Evolutionary conservation across 2,329 filamentous ascomycete genomes (phyloP).

Genomic region (Cryphonectria naterciae): DNA sequence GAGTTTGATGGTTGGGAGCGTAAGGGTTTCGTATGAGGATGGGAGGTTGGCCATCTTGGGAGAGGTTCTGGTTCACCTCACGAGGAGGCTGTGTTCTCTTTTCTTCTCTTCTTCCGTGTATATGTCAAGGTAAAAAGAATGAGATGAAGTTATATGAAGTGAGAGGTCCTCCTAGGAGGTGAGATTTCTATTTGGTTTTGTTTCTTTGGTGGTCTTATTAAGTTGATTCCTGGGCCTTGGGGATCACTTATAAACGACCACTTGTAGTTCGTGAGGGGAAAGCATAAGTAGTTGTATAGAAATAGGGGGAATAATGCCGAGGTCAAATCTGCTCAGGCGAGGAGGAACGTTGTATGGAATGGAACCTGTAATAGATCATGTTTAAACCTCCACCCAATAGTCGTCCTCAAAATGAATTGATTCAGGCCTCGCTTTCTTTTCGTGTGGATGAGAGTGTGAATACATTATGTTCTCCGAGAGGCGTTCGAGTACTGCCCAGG

Average conservation of each 20-base stretch:
- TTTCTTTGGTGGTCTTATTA: not conserved
- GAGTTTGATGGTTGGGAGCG: conserved; percentile 50
- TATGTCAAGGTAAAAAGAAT: not conserved
- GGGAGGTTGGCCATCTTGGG: conserved; percentile 33
- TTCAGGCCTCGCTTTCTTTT: too few relatives aligned
- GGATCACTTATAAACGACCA: too few relatives aligned
- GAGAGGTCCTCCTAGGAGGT: not conserved
- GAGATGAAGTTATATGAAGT: not conserved
- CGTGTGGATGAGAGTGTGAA: too few relatives aligned
- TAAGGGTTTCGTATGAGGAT: conserved; percentile 46
- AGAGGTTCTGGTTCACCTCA: not conserved
- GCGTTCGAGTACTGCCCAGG: too few relatives aligned
- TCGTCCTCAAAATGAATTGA: not conserved
- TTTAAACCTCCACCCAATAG: too few relatives aligned
- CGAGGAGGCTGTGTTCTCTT: not conserved
- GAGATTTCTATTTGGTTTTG: too few relatives aligned
- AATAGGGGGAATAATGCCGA: not conserved
- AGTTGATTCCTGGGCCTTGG: not conserved
- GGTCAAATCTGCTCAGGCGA: not conserved
- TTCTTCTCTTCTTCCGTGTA: not conserved
- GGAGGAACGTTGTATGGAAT: not conserved
- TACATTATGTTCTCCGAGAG: too few relatives aligned
- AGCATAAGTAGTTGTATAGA: not conserved
- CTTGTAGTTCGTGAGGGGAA: not conserved
- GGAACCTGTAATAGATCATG: not conserved